Conservation (phyloP, 2,329 filamentous ascomycete genomes). For the Ceratocystis cubensis region DNA sequence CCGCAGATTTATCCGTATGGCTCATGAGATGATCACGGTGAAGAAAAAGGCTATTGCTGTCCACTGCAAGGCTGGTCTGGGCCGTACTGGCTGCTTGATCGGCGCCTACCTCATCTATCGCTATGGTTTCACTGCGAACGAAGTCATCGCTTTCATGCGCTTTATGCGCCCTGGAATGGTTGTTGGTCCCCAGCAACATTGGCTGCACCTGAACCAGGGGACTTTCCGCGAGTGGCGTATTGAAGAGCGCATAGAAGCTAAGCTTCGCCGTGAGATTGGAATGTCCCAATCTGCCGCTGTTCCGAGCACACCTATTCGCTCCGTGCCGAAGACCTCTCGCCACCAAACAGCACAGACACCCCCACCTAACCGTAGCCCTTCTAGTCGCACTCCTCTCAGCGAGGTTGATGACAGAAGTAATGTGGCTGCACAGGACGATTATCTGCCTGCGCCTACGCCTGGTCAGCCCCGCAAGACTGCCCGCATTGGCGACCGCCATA, state of each 20-base stretch:
- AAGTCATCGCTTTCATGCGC: constrained; percentile 94
- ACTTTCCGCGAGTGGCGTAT: constrained; percentile 99
- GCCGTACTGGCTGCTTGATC: constrained; percentile 89
- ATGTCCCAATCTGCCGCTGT: constrained; percentile 31
- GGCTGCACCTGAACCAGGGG: constrained; percentile 93
- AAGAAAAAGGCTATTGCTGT: constrained; percentile 91
- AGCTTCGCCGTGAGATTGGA: constrained; percentile 47
- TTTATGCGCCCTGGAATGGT: constrained; percentile 99
- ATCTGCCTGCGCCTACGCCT: constrained; percentile 85
- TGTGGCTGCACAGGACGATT: constrained; percentile 67
- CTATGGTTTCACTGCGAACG: constrained; percentile 92
- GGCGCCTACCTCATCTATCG: constrained; percentile 96
- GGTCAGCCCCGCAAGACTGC: constrained; percentile 88
- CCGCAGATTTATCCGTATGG: constrained; percentile 84
- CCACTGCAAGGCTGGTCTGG: constrained; percentile 95
- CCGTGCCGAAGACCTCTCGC: constrained; percentile 47
- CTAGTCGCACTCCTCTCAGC: constrained; percentile 73
- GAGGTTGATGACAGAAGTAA: constrained; percentile 75
- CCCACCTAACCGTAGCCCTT: constrained; percentile 65
- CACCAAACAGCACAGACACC: constrained; percentile 69
- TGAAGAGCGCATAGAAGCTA: constrained; percentile 68
- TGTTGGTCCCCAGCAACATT: constrained; percentile 95
- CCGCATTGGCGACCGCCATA: constrained; percentile 56
- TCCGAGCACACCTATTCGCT: constrained; percentile 49
- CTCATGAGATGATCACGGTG: constrained; percentile 84